These are phyloP conservation scores for Gautieria morchelliformis DNA, from an alignment of 768 basidiomycete genomes.

Conservation along the genomic window DNA sequence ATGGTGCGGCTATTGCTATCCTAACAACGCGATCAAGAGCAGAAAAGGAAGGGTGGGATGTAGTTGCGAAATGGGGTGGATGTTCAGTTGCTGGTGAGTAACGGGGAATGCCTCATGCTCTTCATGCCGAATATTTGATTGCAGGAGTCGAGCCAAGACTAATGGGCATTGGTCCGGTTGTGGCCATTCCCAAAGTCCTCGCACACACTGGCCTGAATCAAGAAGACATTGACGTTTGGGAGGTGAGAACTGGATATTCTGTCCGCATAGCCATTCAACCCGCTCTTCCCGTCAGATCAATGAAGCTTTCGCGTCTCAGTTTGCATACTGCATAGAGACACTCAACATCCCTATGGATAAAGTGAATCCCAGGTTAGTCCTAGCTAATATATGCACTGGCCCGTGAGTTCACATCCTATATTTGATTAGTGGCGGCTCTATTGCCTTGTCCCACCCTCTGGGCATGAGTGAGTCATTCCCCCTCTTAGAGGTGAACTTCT, in stretches of 20 bases:
- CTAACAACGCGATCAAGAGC: slow-evolving; percentile 75
- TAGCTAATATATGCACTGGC: slow-evolving; percentile 14
- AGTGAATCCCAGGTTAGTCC: slow-evolving; percentile 73
- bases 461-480: slow-evolving; percentile 62
- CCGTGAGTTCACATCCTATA: slow-evolving; percentile 23
- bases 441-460: slow-evolving; percentile 73
- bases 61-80: slow-evolving; percentile 78
- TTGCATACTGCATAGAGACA: slow-evolving; percentile 84
- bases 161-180: slow-evolving; percentile 72
- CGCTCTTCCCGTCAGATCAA: slow-evolving; percentile 48
- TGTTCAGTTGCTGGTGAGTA: slow-evolving; percentile 64
- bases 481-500: neutral
- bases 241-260: slow-evolving; percentile 32
- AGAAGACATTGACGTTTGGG: slow-evolving; percentile 69
- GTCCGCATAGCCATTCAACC: neutral
- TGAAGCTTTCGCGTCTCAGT: slow-evolving; percentile 89
- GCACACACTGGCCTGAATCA: slow-evolving; percentile 50
- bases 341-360: slow-evolving; percentile 66
- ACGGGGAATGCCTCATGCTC: neutral
- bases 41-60: slow-evolving; percentile 62
- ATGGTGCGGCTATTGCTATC: slow-evolving; percentile 82
- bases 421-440: slow-evolving; percentile 64
- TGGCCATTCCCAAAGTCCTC: slow-evolving; percentile 62
- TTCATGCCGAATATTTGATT: neutral
- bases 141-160: slow-evolving; percentile 65